phyloP scores from a whole-genome alignment of 2,329 filamentous ascomycete genomes.

The Claviceps sp. region DNA sequence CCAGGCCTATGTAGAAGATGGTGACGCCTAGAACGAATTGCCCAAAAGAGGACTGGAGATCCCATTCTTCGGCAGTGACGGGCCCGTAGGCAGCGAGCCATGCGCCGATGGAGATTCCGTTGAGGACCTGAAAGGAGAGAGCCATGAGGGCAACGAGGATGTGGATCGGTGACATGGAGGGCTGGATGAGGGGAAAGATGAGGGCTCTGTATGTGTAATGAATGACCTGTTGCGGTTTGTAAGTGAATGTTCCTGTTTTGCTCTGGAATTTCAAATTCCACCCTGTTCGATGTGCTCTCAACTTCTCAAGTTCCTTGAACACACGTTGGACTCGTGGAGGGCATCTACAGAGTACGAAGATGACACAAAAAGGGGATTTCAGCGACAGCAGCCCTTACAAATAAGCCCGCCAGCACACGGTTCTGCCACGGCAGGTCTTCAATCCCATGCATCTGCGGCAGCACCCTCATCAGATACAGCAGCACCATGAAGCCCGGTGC shows the following conservation, averaged over 20 bases:
- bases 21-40: conserved; percentile 52
- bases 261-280: no score
- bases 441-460: conserved; percentile 47
- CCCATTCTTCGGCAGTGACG: conserved; percentile 40
- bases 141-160: conserved; percentile 50
- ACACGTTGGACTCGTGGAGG: no score
- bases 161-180: conserved; percentile 87
- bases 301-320: no score
- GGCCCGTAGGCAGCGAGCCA: conserved; percentile 77
- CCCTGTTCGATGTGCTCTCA: neutral
- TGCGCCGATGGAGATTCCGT: conserved; percentile 62
- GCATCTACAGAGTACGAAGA: no score
- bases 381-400: conserved; percentile 26
- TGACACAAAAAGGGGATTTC: no score
- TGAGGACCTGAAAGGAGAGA: conserved; percentile 63
- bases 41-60: conserved; percentile 20
- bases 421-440: conserved; percentile 60
- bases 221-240: conserved; percentile 37
- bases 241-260: neutral
- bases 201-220: conserved; percentile 90
- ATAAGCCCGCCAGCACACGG: conserved; percentile 59
- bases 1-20: conserved; percentile 63
- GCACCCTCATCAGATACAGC: conserved; percentile 61
- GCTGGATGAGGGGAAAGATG: conserved; percentile 68
- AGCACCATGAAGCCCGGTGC: conserved; percentile 61